Conservation (phyloP, 129 eudicot genomes). For the Flaveria sonorensis region DNA sequence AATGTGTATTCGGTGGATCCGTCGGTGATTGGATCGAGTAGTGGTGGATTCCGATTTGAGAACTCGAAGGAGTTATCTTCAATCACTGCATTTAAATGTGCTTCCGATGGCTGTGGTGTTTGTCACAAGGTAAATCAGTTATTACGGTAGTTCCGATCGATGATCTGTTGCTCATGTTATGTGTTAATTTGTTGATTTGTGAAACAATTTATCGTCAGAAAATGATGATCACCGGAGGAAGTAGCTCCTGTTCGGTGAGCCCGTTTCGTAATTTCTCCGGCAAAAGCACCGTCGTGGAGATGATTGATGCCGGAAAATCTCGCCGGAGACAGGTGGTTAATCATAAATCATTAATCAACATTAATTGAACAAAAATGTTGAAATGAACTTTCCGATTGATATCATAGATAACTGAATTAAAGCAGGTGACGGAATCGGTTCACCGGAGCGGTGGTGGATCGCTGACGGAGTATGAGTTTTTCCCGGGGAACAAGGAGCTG, state of each 20-base stretch:
- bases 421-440: slow-evolving; percentile 41
- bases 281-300: slow-evolving; percentile 15
- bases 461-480: slow-evolving; percentile 70
- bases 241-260: slow-evolving; percentile 17
- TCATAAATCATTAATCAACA: background rate
- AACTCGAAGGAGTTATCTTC: slow-evolving; percentile 59
- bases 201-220: slow-evolving; percentile 35
- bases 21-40: slow-evolving; percentile 34
- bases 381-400: background rate
- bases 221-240: slow-evolving; percentile 48
- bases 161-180: background rate
- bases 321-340: slow-evolving; percentile 28
- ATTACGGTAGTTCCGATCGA: background rate
- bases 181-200: background rate
- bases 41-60: slow-evolving; percentile 23
- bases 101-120: slow-evolving; percentile 41
- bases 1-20: slow-evolving; percentile 27
- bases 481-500: slow-evolving; percentile 50
- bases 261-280: slow-evolving; percentile 13
- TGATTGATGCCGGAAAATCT: slow-evolving; percentile 21
- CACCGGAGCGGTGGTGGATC: slow-evolving; percentile 44
- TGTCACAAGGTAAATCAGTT: slow-evolving; percentile 50
- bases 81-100: slow-evolving; percentile 43
- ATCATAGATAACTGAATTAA: background rate
- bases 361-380: background rate